Conservation (phyloP, 208 protist genomes). For the Endotrypanum monterogeii region DNA sequence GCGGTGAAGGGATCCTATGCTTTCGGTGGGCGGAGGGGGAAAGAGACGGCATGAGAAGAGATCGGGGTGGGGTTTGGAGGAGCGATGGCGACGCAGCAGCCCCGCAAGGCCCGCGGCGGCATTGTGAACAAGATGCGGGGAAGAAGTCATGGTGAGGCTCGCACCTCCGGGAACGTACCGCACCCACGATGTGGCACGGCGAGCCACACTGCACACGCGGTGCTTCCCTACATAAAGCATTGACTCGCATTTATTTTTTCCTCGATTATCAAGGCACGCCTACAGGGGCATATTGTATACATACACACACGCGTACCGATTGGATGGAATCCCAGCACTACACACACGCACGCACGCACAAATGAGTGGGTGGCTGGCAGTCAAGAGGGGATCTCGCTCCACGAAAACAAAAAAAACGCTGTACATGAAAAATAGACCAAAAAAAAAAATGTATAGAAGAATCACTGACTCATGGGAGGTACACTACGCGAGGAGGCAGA, state of each 20-base stretch:
- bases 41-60: too few relatives aligned
- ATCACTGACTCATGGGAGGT: not conserved
- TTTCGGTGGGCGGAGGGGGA: not conserved
- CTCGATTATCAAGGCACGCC: not conserved
- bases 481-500: not conserved
- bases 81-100: too few relatives aligned
- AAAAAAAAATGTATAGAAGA: too few relatives aligned
- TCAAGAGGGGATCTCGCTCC: not conserved
- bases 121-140: not conserved
- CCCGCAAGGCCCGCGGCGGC: not conserved
- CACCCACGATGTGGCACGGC: not conserved
- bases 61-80: too few relatives aligned
- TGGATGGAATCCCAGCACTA: not conserved
- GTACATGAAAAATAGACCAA: slow-evolving; percentile 6
- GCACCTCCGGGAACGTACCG: not conserved
- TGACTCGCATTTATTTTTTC: not conserved
- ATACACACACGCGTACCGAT: slow-evolving; percentile 2
- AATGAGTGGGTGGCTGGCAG: not conserved
- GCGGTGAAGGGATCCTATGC: not conserved
- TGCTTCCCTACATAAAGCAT: too few relatives aligned
- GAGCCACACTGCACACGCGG: not conserved
- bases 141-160: not conserved
- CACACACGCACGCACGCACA: not conserved
- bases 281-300: not conserved
- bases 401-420: slow-evolving; percentile 14